phyloP scores from a whole-genome alignment of 305 asterid species.

The Solanum hybrid region DNA sequence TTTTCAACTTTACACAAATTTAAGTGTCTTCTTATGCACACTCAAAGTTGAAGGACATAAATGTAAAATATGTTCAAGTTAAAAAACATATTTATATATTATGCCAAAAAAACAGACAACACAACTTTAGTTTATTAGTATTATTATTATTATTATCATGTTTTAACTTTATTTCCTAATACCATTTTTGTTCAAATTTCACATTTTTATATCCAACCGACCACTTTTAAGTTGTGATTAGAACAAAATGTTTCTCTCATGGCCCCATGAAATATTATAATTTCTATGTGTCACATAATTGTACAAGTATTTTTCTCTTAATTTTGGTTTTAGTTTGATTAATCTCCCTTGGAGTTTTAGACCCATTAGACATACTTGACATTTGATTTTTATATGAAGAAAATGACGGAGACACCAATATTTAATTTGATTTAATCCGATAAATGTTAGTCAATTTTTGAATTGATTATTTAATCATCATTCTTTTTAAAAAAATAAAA shows the following conservation, averaged over 20 bases:
- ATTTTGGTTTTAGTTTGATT: background rate
- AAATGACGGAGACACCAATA: background rate
- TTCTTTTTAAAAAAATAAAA: background rate
- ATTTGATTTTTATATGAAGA: background rate
- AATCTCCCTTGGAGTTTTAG: background rate
- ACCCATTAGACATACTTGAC: background rate
- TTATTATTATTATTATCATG: background rate
- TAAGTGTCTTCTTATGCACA: background rate
- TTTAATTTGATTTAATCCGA: background rate
- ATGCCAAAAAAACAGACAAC: background rate
- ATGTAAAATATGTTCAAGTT: background rate
- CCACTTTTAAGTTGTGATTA: background rate
- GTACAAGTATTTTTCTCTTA: background rate
- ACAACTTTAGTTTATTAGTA: background rate
- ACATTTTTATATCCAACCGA: background rate
- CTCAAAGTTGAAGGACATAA: too few relatives aligned
- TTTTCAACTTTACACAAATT: background rate
- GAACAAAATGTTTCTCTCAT: background rate
- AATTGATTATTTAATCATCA: background rate
- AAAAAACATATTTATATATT: too few relatives aligned
- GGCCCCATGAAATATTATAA: background rate
- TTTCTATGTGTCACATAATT: background rate
- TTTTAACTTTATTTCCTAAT: background rate
- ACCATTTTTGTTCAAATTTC: background rate
- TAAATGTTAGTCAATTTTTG: background rate